A percentile compares a stretch with the other conserved stretches of the same genome.
These are phyloP conservation scores for Talaromyces sp. DNA, from an alignment of 2,329 filamentous ascomycete genomes.

Conservation along the genomic window DNA sequence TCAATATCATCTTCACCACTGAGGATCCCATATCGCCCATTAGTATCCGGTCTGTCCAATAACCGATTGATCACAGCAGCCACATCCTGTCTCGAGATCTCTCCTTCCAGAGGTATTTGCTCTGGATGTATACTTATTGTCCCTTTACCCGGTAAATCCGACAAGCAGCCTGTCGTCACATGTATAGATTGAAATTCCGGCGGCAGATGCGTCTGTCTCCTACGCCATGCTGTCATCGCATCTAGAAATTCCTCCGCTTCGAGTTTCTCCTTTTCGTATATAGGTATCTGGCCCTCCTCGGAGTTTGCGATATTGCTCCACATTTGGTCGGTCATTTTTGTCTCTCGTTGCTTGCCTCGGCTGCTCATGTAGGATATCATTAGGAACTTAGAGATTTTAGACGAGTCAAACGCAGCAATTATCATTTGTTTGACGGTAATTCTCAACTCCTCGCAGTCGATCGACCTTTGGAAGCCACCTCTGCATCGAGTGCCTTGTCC, in stretches of 20 bases:
- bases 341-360: conserved; percentile 42
- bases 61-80: conserved; percentile 50
- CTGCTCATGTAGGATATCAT: conserved; percentile 54
- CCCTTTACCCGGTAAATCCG: conserved; percentile 45
- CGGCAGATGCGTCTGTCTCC: conserved; percentile 25
- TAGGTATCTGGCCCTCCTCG: conserved; percentile 48
- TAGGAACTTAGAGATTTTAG: conserved; percentile 52
- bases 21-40: conserved; percentile 54
- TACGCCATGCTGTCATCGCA: conserved; percentile 25
- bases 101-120: conserved; percentile 43
- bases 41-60: conserved; percentile 46
- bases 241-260: conserved; percentile 56
- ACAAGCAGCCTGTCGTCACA: conserved; percentile 50
- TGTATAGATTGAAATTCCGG: conserved; percentile 50
- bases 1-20: conserved; percentile 48
- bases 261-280: conserved; percentile 54
- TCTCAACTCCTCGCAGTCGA: conserved; percentile 46
- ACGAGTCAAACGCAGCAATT: conserved; percentile 44
- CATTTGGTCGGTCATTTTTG: conserved; percentile 51
- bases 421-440: conserved; percentile 55
- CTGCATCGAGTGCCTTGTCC: conserved; percentile 52
- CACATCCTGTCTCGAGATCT: conserved; percentile 50
- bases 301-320: conserved; percentile 45
- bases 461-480: conserved; percentile 49
- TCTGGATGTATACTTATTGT: conserved; percentile 45